Base-by-base conservation (phyloP, 2,329 filamentous ascomycete genomes). In the Emergomyces orientalis region DNA sequence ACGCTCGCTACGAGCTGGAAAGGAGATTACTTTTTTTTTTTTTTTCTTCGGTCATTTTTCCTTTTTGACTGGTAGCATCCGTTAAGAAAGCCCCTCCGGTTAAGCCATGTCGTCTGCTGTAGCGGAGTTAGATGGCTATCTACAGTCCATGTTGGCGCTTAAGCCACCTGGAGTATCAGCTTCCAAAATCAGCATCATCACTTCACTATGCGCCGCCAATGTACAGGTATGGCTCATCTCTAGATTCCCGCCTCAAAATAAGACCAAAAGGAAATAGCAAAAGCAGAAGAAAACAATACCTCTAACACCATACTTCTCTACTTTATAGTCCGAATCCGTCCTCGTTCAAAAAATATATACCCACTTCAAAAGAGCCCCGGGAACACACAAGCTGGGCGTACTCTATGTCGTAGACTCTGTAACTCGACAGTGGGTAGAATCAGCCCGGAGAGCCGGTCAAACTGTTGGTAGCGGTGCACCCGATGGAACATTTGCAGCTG, bases 321-420 rank as follows among this genome's bases (percentile, higher is more conserved):
- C 32, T 34, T 67, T 65, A 66, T 80, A 97, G 94, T 93, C 89
- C 78, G 93, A 97, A 80, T 94, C 91, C 62, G 87, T 92, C 71
- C 86, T 99, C 73, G 90, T 97, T 71, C 91, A 96, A 77, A 97
- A 96, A 77, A 88, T 99, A 73, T 96, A 90, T 79, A 95, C 92
- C 68, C 92, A 97, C 74, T 95, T 97, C 84, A 96, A 95, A 79
- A 96, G 94, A 78, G 88, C 92, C 69, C 90, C 91, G 65, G 86
- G 86, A 75, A 96, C 91, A 75, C 93, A 99, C 85, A 99, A 99
- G 80, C 85, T 99, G 77, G 94, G 94, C 79, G 92, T 97, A 74
- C 88, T 99, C 80, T 99, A 99, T 87, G 92, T 97, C 80, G 90
- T 99, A 92, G 94, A 99, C 84, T 96, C 93, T 82, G 92, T 99